Evolutionary conservation across 2,329 filamentous ascomycete genomes (phyloP).

Genomic region (Penicillium olsonii): DNA sequence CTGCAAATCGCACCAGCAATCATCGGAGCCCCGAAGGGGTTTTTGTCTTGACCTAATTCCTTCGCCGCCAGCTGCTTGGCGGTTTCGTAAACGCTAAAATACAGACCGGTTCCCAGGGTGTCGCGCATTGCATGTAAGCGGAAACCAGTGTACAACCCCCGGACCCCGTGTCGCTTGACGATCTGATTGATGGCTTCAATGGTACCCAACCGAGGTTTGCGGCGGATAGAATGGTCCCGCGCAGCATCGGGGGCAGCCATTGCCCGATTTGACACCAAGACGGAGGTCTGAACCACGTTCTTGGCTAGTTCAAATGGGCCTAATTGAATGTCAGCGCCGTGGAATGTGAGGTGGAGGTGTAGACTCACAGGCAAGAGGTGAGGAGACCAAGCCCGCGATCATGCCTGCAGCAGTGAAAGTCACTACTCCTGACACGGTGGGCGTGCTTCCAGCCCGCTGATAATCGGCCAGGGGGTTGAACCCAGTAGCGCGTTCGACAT

Average conservation of each 20-base stretch:
- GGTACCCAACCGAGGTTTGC: conserved; percentile 44
- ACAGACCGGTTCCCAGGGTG: conserved; percentile 48
- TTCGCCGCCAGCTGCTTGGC: conserved; percentile 49
- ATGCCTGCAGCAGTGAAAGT: conserved; percentile 47
- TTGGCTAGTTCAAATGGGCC: conserved; percentile 52
- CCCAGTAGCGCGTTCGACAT: conserved; percentile 43
- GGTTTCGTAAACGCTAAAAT: conserved; percentile 51
- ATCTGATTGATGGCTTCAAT: conserved; percentile 47
- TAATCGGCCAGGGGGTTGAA: conserved; percentile 43
- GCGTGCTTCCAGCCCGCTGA: conserved; percentile 44
- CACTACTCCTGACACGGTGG: conserved; percentile 42
- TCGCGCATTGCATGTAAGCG: conserved; percentile 48
- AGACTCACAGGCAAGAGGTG: conserved; percentile 47
- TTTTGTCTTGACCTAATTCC: conserved; percentile 45
- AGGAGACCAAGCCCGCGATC: conserved; percentile 43
- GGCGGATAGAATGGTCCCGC: conserved; percentile 36
- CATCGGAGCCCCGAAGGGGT: conserved; percentile 46
- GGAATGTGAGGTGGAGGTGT: neutral
- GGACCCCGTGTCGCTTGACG: conserved; percentile 43
- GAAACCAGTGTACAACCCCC: conserved; percentile 50
- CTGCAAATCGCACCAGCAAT: conserved; percentile 50
- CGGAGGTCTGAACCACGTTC: conserved; percentile 52
- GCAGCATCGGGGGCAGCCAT: conserved; percentile 39
- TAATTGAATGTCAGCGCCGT: conserved; percentile 18
- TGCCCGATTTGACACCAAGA: conserved; percentile 46